Conservation (phyloP, 768 basidiomycete species). For the Mycena indigotica region DNA sequence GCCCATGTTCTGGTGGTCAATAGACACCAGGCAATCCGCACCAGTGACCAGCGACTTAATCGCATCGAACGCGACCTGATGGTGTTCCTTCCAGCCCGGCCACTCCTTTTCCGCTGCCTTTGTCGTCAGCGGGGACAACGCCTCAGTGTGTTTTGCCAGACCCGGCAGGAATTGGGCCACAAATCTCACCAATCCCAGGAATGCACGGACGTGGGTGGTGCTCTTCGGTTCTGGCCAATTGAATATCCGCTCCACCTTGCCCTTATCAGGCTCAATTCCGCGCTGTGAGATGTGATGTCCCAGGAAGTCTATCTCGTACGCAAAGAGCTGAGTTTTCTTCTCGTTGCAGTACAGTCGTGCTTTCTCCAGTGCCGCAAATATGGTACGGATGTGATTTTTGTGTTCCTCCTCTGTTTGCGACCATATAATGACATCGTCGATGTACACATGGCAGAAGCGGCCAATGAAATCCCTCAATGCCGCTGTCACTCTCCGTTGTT, state of each 20-base stretch:
- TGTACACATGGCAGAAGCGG: slow-evolving; percentile 43
- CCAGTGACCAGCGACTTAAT: slow-evolving; percentile 31
- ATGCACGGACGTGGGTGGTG: slow-evolving; percentile 31
- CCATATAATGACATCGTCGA: slow-evolving; percentile 50
- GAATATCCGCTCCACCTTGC: slow-evolving; percentile 29
- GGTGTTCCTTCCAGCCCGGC: slow-evolving; percentile 27
- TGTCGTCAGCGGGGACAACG: slow-evolving; percentile 29
- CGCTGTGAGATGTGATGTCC: slow-evolving; percentile 30
- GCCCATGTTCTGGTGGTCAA: slow-evolving; percentile 13
- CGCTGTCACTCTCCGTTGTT: slow-evolving; percentile 35
- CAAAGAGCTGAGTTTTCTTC: slow-evolving; percentile 22
- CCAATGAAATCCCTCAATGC: slow-evolving; percentile 38
- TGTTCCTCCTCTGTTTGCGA: slow-evolving; percentile 41
- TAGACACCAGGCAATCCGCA: slow-evolving; percentile 23
- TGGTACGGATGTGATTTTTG: slow-evolving; percentile 20
- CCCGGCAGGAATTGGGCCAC: slow-evolving; percentile 26
- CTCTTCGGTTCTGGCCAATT: slow-evolving; percentile 34
- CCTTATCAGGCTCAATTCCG: slow-evolving; percentile 26
- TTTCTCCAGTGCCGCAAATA: slow-evolving; percentile 24
- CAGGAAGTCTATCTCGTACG: slow-evolving; percentile 20
- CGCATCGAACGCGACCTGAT: slow-evolving; percentile 29
- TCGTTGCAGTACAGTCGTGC: neutral
- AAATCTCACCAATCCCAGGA: slow-evolving; percentile 35
- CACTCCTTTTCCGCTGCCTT: slow-evolving; percentile 29
- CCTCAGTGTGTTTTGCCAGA: slow-evolving; percentile 29